A percentile compares a stretch with the other conserved stretches of the same genome.
Conservation (phyloP, 176 grass and related monocot genomes). For the Otatea glauca region DNA sequence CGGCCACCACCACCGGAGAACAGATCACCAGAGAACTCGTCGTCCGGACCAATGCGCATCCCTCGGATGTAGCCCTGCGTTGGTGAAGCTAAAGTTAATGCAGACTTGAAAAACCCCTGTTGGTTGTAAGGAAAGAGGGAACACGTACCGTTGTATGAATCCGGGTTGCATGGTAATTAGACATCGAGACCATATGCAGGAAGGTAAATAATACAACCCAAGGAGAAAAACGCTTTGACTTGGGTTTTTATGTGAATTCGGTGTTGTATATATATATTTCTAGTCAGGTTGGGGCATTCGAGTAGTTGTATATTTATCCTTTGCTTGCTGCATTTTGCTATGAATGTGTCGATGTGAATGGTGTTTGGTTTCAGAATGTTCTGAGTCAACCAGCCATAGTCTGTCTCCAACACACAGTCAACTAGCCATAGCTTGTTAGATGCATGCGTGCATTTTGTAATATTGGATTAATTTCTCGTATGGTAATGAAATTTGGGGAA, state of each 20-base stretch:
- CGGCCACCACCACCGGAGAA: background rate
- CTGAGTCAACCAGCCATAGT: background rate
- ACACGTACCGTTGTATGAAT: conserved; percentile 18
- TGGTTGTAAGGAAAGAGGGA: conserved; percentile 30
- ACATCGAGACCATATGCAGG: conserved; percentile 16
- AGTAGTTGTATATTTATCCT: background rate
- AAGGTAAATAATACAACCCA: conserved; percentile 12
- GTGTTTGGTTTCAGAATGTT: background rate
- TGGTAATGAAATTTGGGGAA: no score
- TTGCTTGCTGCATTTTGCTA: background rate
- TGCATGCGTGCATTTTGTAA: no score
- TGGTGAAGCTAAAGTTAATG: background rate
- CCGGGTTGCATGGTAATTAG: background rate
- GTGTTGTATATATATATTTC: background rate
- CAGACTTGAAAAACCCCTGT: background rate
- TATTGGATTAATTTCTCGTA: no score
- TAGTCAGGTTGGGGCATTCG: background rate
- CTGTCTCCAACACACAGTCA: background rate
- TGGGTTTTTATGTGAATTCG: conserved; percentile 14
- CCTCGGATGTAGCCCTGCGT: conserved; percentile 18
- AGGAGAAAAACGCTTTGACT: conserved; percentile 31
- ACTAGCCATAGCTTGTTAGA: no score
- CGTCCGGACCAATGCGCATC: background rate
- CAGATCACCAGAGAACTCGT: background rate
- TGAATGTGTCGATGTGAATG: background rate